Evolutionary conservation across 768 basidiomycete genomes (phyloP).

Genomic region (Tremella fuciformis): DNA sequence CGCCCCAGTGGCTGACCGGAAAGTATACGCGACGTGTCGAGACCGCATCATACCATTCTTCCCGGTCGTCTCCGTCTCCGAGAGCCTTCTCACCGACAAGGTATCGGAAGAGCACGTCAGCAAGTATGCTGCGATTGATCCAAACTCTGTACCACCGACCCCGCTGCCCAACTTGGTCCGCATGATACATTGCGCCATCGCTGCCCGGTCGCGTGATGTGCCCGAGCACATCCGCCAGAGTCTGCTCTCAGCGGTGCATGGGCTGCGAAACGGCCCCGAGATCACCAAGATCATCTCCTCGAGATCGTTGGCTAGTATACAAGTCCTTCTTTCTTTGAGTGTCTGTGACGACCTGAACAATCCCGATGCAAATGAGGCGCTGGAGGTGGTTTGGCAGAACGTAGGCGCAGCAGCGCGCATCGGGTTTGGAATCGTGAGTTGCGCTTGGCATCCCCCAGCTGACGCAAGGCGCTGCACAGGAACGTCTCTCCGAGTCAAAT

Average conservation of each 20-base stretch:
- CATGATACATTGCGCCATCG: conserved; percentile 25
- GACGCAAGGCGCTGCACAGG: conserved; percentile 22
- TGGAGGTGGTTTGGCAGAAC: conserved; percentile 15
- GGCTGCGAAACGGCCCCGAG: not conserved
- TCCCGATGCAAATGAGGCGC: conserved; percentile 7
- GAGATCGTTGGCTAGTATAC: conserved; percentile 8
- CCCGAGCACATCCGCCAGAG: conserved; percentile 18
- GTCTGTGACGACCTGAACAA: conserved; percentile 20
- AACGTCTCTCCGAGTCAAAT: conserved; percentile 20
- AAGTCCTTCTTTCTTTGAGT: conserved; percentile 18
- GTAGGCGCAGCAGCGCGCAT: conserved; percentile 17
- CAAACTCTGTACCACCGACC: conserved; percentile 22
- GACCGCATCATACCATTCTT: conserved; percentile 27
- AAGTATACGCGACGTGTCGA: conserved; percentile 12
- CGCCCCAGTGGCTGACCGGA: no score
- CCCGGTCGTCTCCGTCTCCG: conserved; percentile 26
- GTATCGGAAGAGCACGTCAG: not conserved
- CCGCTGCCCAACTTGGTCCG: conserved; percentile 23
- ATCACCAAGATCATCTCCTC: not conserved
- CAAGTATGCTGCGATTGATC: conserved; percentile 11
- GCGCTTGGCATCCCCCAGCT: not conserved
- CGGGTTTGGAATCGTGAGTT: conserved; percentile 15
- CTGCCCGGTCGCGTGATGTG: conserved; percentile 19
- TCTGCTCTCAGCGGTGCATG: not conserved
- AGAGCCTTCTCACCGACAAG: conserved; percentile 9